phyloP scores from a whole-genome alignment of 352 stramenopile genomes.

The Blastocystis sp. region DNA sequence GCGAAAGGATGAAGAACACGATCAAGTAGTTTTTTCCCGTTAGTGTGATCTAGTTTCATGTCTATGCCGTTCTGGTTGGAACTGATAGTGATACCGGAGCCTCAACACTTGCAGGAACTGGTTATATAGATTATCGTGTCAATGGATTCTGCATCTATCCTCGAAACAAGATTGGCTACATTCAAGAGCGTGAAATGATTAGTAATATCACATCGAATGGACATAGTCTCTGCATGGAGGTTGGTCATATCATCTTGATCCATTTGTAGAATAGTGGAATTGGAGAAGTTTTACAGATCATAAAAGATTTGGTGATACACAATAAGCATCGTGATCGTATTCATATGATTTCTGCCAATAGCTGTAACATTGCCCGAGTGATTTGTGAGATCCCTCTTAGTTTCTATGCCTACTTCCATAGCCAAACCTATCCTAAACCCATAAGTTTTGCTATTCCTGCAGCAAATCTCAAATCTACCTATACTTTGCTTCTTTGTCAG shows the following conservation, averaged over 20 bases:
- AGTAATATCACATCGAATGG: constrained; percentile 11
- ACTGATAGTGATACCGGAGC: constrained; percentile 14
- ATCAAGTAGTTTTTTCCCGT: neutral
- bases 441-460: neutral
- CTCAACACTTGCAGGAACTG: neutral
- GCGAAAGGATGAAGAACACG: neutral
- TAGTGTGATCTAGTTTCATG: neutral
- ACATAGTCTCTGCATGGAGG: constrained; percentile 26
- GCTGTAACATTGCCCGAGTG: constrained; percentile 1
- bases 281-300: neutral
- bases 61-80: constrained; percentile 12
- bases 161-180: constrained; percentile 28
- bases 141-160: constrained; percentile 28
- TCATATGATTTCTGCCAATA: constrained; percentile 29
- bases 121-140: constrained; percentile 15
- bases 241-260: neutral
- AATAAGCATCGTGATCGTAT: constrained; percentile 24
- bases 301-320: neutral
- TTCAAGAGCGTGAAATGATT: constrained; percentile 35
- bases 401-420: constrained; percentile 30
- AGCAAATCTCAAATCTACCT: neutral
- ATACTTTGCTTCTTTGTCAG: neutral
- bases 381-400: neutral
- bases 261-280: constrained; percentile 7
- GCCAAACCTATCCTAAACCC: neutral